Evolutionary conservation across 2,329 filamentous ascomycete genomes (phyloP).

Genomic region (Xylaria sp.): DNA sequence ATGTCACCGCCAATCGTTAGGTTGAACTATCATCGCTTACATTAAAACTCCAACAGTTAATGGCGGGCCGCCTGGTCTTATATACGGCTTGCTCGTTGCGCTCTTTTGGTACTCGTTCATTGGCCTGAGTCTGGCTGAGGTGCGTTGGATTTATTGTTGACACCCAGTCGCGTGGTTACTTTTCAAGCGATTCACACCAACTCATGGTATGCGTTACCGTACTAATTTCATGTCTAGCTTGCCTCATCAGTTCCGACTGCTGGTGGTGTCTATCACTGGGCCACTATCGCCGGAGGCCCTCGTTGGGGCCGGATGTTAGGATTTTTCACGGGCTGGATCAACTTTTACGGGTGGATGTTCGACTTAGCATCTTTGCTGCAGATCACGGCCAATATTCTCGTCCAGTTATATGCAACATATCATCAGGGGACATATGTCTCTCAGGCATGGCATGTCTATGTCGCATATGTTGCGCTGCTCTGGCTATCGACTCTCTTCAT

Average conservation of each 20-base stretch:
- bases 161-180: background rate
- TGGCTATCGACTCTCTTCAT: conserved; percentile 64
- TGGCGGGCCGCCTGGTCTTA: conserved; percentile 55
- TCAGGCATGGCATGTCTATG: conserved; percentile 67
- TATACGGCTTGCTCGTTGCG: conserved; percentile 56
- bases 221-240: conserved; percentile 52
- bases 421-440: conserved; percentile 61
- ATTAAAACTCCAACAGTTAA: conserved; percentile 48
- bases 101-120: conserved; percentile 57
- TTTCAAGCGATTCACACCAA: background rate
- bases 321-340: conserved; percentile 60
- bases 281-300: conserved; percentile 65
- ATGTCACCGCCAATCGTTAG: background rate
- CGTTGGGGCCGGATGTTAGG: conserved; percentile 63
- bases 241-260: conserved; percentile 70
- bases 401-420: conserved; percentile 70
- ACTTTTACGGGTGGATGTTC: conserved; percentile 71
- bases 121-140: conserved; percentile 55
- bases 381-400: conserved; percentile 67
- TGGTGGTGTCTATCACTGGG: conserved; percentile 71
- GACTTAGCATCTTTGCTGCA: conserved; percentile 67
- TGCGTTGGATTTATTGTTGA: conserved; percentile 38
- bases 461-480: conserved; percentile 65
- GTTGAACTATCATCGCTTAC: conserved; percentile 11
- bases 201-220: background rate